Evolutionary conservation across 768 basidiomycete genomes (phyloP).

Genomic region (Suillus luteus): DNA sequence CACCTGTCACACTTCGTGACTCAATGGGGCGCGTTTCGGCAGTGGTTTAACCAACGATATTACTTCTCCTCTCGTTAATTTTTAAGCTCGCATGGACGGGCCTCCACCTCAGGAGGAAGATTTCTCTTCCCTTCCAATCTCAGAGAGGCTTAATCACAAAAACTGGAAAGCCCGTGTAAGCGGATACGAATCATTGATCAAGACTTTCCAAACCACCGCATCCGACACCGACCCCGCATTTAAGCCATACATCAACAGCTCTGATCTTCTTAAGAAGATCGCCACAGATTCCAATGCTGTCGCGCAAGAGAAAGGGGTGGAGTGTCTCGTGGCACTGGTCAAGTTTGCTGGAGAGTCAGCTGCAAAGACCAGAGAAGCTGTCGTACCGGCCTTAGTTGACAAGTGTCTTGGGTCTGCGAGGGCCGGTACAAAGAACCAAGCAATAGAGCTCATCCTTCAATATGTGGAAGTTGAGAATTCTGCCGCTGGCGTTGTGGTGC

Average conservation of each 20-base stretch:
- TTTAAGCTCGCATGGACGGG: conserved; percentile 69
- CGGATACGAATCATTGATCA: conserved; percentile 86
- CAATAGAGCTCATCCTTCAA: conserved; percentile 81
- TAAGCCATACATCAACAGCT: conserved; percentile 79
- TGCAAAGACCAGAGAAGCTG: conserved; percentile 74
- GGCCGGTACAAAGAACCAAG: conserved; percentile 86
- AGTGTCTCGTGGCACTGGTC: conserved; percentile 82
- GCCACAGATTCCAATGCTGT: conserved; percentile 92
- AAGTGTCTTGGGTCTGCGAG: conserved; percentile 93
- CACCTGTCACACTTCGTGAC: conserved; percentile 8
- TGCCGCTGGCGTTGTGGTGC: conserved; percentile 84
- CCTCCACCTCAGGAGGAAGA: conserved; percentile 93
- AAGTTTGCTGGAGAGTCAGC: conserved; percentile 91
- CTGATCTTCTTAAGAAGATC: conserved; percentile 82
- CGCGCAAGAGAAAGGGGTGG: conserved; percentile 96
- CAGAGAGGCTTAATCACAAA: conserved; percentile 87
- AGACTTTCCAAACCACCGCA: conserved; percentile 84
- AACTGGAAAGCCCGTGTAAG: conserved; percentile 99
- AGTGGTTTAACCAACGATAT: conserved; percentile 9
- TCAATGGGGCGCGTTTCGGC: conserved; percentile 6
- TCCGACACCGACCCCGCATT: conserved; percentile 95
- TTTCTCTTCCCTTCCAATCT: conserved; percentile 75
- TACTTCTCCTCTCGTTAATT: conserved; percentile 2
- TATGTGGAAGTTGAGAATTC: conserved; percentile 94
- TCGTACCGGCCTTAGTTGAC: conserved; percentile 92